phyloP scores from a whole-genome alignment of 2,329 filamentous ascomycete species.

The Dendrostoma leiphaemia region DNA sequence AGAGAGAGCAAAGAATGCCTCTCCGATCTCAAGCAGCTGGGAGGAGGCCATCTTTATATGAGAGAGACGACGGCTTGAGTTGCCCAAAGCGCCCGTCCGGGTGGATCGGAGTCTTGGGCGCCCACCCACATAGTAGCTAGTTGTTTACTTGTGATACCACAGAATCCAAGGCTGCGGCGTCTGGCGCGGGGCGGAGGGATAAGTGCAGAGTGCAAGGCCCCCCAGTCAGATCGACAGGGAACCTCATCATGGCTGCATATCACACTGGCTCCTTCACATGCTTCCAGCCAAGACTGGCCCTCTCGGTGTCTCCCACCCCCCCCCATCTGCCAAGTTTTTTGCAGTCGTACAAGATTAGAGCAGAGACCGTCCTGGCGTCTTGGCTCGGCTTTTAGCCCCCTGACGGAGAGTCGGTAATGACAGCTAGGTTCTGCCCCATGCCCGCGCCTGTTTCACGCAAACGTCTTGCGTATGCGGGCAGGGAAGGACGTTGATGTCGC shows the following conservation, averaged over 20 bases:
- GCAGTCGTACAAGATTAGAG: too few relatives aligned
- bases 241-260: not conserved
- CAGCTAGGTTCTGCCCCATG: not conserved
- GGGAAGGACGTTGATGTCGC: not conserved
- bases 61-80: not conserved
- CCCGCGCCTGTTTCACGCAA: not conserved
- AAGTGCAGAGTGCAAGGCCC: too few relatives aligned
- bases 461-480: not conserved
- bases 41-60: conserved; percentile 13
- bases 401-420: too few relatives aligned
- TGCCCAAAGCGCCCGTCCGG: conserved; percentile 7
- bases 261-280: not conserved
- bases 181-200: not conserved
- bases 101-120: not conserved
- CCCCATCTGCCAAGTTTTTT: too few relatives aligned
- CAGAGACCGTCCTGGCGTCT: too few relatives aligned
- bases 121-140: not conserved
- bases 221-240: not conserved
- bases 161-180: not conserved
- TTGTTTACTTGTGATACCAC: not conserved
- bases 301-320: too few relatives aligned
- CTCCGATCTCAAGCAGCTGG: not conserved
- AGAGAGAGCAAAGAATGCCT: not conserved
- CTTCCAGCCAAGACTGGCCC: too few relatives aligned
- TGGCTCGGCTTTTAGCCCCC: too few relatives aligned